These are phyloP conservation scores for Brettanomyces naardenensis DNA, from an alignment of 805 yeast species.

Conservation along the genomic window DNA sequence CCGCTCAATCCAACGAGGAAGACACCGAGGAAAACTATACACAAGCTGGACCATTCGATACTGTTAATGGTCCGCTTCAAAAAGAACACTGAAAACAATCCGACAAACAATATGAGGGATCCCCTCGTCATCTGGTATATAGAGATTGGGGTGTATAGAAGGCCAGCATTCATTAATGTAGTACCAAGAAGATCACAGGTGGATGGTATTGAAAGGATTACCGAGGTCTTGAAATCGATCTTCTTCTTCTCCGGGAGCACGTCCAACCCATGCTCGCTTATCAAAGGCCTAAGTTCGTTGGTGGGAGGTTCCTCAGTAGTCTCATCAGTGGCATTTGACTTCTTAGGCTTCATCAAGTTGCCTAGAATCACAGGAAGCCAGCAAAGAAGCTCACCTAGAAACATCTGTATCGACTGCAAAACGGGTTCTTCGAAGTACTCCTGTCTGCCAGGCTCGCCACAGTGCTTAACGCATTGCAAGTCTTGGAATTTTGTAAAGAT, in stretches of 20 bases:
- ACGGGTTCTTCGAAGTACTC: slow-evolving; percentile 68
- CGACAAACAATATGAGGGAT: slow-evolving; percentile 67
- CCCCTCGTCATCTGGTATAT: slow-evolving; percentile 86
- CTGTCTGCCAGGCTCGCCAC: slow-evolving; percentile 40
- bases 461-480: slow-evolving; percentile 56
- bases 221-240: slow-evolving; percentile 18
- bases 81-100: slow-evolving; percentile 57
- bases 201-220: slow-evolving; percentile 51
- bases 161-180: slow-evolving; percentile 68
- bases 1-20: slow-evolving; percentile 71
- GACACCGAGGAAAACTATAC: slow-evolving; percentile 62
- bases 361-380: slow-evolving; percentile 25
- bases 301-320: neutral
- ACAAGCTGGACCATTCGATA: slow-evolving; percentile 60
- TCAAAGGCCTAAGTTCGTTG: slow-evolving; percentile 1
- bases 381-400: slow-evolving; percentile 54
- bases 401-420: slow-evolving; percentile 75
- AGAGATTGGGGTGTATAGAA: slow-evolving; percentile 68
- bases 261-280: slow-evolving; percentile 3
- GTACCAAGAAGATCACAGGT: slow-evolving; percentile 67
- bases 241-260: slow-evolving; percentile 7
- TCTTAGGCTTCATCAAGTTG: neutral
- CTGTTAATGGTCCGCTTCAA: slow-evolving; percentile 46
- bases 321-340: neutral
- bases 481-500: slow-evolving; percentile 71